Evolutionary conservation across 257 asterid species (phyloP), one percentile per base, ranked within the genome.

Genomic region (Leonotis leonurus): DNA sequence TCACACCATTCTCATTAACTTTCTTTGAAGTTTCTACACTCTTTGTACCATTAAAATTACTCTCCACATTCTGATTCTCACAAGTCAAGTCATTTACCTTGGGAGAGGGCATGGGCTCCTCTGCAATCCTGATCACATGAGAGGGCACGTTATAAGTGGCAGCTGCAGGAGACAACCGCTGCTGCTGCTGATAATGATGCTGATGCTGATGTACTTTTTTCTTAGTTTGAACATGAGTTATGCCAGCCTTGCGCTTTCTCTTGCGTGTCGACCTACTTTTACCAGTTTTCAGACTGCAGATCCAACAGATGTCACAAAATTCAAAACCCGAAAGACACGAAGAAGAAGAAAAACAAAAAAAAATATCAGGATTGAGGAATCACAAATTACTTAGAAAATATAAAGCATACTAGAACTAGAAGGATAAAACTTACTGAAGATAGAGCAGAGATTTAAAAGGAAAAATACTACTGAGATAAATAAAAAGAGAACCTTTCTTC

Each of bases 401-500:
- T 2, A 66, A 59, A 48, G 46, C 3, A 46, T 14, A 69, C 26
- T 18, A 40, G 45, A 57, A 67, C 27, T 57, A 8, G 8, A 61
- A 32, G 52, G 56, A 37, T 17, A 60, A 67, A 46, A 64, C 18
- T 44, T 11, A 56, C 22, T 27, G 37, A 55, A 25, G 45, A 57
- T 24, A 53, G 70, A 64, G 49, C 45, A 60, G 8, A 29, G 9
- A 54, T 8, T 32, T 16, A 52, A 27, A 53, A 17, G 13, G 4
- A 17, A 16, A 11, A 29, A 3, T n/a, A n/a, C n/a, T n/a, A n/a
- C n/a, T n/a, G n/a, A n/a, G n/a, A n/a, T n/a, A 1, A 3, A 2
- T 7, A 6, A 7, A 30, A 55, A 26, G 32, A 17, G 57, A 25
- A 91, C 97, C 97, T 91, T 51, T 86, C 93, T 73, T 88, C 97